Percentiles rank a stretch among this genome's conserved stretches.
phyloP scores from a whole-genome alignment of 1,139 yeast species.

The Sugiyamaella sp. region DNA sequence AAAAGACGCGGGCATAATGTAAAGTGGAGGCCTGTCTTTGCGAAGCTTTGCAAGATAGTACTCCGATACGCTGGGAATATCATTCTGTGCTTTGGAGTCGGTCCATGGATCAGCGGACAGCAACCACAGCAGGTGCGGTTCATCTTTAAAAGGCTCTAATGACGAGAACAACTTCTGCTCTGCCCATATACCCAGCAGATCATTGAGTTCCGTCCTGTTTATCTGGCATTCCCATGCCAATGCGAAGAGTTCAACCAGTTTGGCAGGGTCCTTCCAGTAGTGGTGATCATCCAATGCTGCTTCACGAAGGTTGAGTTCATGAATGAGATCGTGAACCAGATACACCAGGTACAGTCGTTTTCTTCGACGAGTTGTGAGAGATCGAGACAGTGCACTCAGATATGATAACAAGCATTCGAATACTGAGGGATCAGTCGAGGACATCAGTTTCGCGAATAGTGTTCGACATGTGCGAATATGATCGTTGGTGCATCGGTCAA shows the following conservation, averaged over 20 bases:
- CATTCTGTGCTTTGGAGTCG: too few relatives aligned
- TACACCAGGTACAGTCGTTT: constrained; percentile 24
- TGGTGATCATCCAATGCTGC: neutral
- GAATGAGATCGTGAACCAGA: constrained; percentile 21
- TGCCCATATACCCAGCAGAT: constrained; percentile 27
- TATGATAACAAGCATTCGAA: constrained; percentile 22
- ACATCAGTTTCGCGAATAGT: neutral
- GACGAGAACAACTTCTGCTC: constrained; percentile 10
- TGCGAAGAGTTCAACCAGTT: constrained; percentile 14
- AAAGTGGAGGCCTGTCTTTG: neutral
- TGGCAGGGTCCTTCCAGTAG: neutral
- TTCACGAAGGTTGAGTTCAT: constrained; percentile 7
- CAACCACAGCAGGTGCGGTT: neutral
- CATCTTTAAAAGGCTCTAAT: constrained; percentile 10
- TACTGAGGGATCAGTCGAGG: constrained; percentile 5
- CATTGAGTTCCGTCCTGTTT: constrained; percentile 18
- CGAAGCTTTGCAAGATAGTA: neutral
- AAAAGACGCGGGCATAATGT: constrained; percentile 11
- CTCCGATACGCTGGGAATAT: constrained; percentile 6
- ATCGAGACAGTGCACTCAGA: constrained; percentile 19
- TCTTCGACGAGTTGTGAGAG: constrained; percentile 17
- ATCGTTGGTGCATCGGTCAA: constrained; percentile 16
- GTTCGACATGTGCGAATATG: constrained; percentile 14
- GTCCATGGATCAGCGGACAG: neutral
- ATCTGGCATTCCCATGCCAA: constrained; percentile 20